Evolutionary conservation across 2,329 filamentous ascomycete species (phyloP), one percentile per base, ranked within the genome.

Genomic region (Paracorniculantispora psalliotae): DNA sequence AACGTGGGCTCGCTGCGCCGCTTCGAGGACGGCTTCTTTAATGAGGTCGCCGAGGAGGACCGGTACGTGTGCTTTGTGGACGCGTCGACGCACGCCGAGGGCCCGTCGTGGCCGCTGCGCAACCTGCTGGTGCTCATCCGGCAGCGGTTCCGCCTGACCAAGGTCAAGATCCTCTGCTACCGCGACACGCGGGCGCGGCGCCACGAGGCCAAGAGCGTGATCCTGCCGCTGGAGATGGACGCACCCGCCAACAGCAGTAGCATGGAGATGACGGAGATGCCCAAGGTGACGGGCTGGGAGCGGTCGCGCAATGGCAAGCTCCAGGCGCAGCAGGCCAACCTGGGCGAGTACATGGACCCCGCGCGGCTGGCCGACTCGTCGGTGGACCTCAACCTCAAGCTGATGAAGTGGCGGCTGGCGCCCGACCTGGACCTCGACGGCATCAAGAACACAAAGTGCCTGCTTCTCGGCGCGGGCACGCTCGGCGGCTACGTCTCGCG

Each of bases 331-430:
- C 82, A 88, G 19, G 91, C 91, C 15, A 91, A 96, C 67, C 80
- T 99, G 9, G 89, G 89, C 21, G 91, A 94, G 67, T 96, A 96
- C 67, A 93, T 99, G 89, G 92, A 99, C 69, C 93, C 94, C 7
- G 79, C 82, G 35, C 87, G 87, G 68, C 79, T 97, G 19, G 94
- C 94, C 23, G 92, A 97, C 69, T 92, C 96, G 71, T 92, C 92
- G 0, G 93, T 97, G 10, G 94, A 99, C 68, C 81, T 99, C 60
- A 99, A 99, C 68, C 80, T 97, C 61, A 97, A 97, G 75, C 81
- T 99, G 60, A 99, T 99, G 87, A 99, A 97, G 76, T 99, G 94
- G 94, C 87, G 94, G 41, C 91, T 99, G 67, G 91, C 92, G 8
- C 94, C 94, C 0, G 87, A 87, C 53, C 82, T 99, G 43, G 83